phyloP scores from a whole-genome alignment of 2,329 filamentous ascomycete species.

The Fusarium sp. region DNA sequence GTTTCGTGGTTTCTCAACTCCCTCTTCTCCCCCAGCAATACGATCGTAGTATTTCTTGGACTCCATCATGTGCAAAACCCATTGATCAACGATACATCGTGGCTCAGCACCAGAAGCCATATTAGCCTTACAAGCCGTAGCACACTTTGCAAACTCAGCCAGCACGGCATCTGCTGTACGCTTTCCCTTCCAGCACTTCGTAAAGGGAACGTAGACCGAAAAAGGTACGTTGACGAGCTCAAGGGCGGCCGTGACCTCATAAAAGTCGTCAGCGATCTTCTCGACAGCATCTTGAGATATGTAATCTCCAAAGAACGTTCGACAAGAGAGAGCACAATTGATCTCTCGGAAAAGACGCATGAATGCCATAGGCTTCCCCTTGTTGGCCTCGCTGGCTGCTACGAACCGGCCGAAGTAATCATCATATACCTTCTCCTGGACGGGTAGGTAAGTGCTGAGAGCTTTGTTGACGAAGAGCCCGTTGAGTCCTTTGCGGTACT shows the following conservation, averaged over 20 bases:
- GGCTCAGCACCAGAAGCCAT: slow-evolving; percentile 76
- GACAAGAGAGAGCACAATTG: slow-evolving; percentile 80
- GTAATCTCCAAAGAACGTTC: slow-evolving; percentile 84
- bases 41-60: slow-evolving; percentile 73
- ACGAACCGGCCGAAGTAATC: slow-evolving; percentile 77
- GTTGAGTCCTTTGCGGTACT: slow-evolving; percentile 80
- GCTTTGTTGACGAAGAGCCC: slow-evolving; percentile 79
- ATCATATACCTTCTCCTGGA: slow-evolving; percentile 77
- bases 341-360: slow-evolving; percentile 80
- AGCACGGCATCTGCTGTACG: slow-evolving; percentile 77
- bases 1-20: slow-evolving; percentile 55
- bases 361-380: slow-evolving; percentile 69
- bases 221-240: slow-evolving; percentile 82
- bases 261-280: slow-evolving; percentile 82
- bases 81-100: slow-evolving; percentile 80
- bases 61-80: slow-evolving; percentile 79
- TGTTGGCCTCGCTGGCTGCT: slow-evolving; percentile 61
- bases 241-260: slow-evolving; percentile 78
- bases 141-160: slow-evolving; percentile 75
- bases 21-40: slow-evolving; percentile 64
- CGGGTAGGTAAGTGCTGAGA: slow-evolving; percentile 75
- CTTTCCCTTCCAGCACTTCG: slow-evolving; percentile 81
- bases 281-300: slow-evolving; percentile 77
- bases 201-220: slow-evolving; percentile 76
- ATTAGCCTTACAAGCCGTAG: slow-evolving; percentile 75